Conservation (phyloP, 2,329 filamentous ascomycete species). For the Colletotrichum limetticola region DNA sequence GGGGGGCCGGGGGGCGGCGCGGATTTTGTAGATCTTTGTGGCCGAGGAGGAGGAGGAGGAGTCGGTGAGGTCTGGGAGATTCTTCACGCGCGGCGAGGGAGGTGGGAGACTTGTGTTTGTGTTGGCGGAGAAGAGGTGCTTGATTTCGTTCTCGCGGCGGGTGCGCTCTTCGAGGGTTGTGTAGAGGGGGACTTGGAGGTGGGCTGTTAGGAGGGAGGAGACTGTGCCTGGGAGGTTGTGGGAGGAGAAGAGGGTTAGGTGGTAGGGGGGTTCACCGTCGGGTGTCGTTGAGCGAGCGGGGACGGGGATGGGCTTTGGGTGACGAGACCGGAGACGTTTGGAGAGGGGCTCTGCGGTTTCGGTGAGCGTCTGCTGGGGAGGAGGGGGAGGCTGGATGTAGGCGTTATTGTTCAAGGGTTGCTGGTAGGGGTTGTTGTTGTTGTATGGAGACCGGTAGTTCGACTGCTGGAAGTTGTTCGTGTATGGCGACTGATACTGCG, state of each 20-base stretch:
- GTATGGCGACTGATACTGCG: no score
- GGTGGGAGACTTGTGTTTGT: constrained; percentile 43
- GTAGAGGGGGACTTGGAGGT: constrained; percentile 38
- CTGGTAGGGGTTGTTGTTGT: not conserved
- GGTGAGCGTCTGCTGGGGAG: not conserved
- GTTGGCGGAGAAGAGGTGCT: constrained; percentile 39
- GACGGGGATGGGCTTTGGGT: not conserved
- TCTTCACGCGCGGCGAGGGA: constrained; percentile 16
- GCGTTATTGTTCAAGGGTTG: not conserved
- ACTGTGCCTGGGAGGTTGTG: not conserved
- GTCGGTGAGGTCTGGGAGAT: not conserved
- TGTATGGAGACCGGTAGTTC: not conserved
- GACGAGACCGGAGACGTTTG: not conserved
- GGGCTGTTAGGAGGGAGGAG: constrained; percentile 36
- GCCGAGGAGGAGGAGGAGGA: not conserved
- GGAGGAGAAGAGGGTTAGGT: not conserved
- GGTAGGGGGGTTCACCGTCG: not conserved
- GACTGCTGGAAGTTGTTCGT: not conserved
- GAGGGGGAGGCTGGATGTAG: not conserved
- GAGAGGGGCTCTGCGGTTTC: not conserved
- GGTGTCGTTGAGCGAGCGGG: constrained; percentile 5
- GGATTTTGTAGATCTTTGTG: constrained; percentile 4
- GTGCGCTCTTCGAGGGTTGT: constrained; percentile 34
- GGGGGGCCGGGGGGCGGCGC: not conserved
- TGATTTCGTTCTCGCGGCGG: constrained; percentile 37